Base-by-base conservation (phyloP, 805 yeast genomes). In the Sugiyamaella valdiviana region DNA sequence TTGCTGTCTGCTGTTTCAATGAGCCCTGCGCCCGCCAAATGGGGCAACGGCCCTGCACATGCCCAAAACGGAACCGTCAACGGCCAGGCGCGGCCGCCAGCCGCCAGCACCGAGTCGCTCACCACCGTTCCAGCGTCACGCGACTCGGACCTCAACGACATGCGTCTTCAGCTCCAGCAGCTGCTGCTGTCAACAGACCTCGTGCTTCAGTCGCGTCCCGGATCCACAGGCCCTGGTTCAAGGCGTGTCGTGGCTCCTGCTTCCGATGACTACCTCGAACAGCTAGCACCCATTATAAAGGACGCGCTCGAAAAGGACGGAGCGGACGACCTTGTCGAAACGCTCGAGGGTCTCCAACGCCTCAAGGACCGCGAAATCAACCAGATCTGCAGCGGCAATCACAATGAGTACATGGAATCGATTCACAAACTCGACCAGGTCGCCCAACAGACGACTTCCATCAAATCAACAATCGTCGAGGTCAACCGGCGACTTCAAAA, bases 281-380 rank as follows among this genome's bases (percentile, higher is more conserved):
- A 85, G 63, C 73, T 88, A 51, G 84, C 87, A 2, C 95, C 95
- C 1, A 74, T 85, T 15, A 74, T 87, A 54, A 79, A 78, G 57
- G 75, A 79, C 7, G 82, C 89, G 17, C 66, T 88, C 39, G 70
- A 70, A 45, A 66, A 73, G 15, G 71, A 78, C 52, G 71, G 78
- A 0, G 70, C 85, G 32, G 74, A 80, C 5, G 79, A 74, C 15
- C 70, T 88, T 51, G 69, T 83, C 32, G 72, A 67, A 19, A 73
- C 68, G 52, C 68, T 87, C 49, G 81, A 79, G 49, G 72, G 68
- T 12, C 75, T 80, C 24, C 80, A 82, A n/a, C 61, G 69, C 39
- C 73, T 72, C 40, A 81, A 81, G 52, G 88, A 84, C 49, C 73
- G 69, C 12, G 86, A 83, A 54, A 70, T 87, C 52, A 80, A 79